Evolutionary conservation across 2,329 filamentous ascomycete genomes (phyloP), one percentile per base, ranked within the genome.

Genomic region (Xylaria sp.): DNA sequence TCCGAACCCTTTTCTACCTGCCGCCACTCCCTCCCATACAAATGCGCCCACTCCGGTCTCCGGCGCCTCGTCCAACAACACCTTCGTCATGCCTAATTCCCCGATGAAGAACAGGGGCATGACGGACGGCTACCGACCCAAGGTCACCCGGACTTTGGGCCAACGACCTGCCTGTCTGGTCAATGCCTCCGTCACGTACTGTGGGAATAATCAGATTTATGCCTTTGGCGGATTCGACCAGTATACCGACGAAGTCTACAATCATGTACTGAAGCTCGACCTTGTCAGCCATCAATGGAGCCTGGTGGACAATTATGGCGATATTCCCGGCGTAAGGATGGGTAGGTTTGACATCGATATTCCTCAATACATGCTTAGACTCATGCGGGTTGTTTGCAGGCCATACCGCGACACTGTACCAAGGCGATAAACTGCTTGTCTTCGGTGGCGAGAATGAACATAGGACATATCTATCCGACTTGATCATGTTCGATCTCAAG

Each of bases 371-470:
- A 26, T 38, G 24, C 26, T 39, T 21, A 16, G 19, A 41, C 46
- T 59, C 19, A 60, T 29, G 29, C 26, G 26, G 16, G 37, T 50
- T 37, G 63, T n/a, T n/a, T n/a, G 44, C 66, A 95, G 91, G 92
- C 26, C 94, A 99, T 70, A 97, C 94, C 41, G 92, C 94, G 22
- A 96, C 91, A 29, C 80, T 99, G 1, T 97, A 96, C 77, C 86
- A 95, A 74, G 92, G 91, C 57, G 89, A 93, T 72, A 97, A 97
- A 73, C 80, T 99, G n/a, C 82, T 99, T 2, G 92, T 99, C 1
- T 99, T 97, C 69, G 94, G 94, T 52, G 94, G 94, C 61, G 94
- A 99, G 76, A 99, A 99, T 73, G 94, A 99, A 71, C 94, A 97
- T 69, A 86, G 92, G 62, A 92, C 92, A 52, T 96, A 97, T 70